These are phyloP conservation scores for Ganoderma leucocontextum DNA, from an alignment of 1,284 basidiomycete genomes.

Conservation along the genomic window DNA sequence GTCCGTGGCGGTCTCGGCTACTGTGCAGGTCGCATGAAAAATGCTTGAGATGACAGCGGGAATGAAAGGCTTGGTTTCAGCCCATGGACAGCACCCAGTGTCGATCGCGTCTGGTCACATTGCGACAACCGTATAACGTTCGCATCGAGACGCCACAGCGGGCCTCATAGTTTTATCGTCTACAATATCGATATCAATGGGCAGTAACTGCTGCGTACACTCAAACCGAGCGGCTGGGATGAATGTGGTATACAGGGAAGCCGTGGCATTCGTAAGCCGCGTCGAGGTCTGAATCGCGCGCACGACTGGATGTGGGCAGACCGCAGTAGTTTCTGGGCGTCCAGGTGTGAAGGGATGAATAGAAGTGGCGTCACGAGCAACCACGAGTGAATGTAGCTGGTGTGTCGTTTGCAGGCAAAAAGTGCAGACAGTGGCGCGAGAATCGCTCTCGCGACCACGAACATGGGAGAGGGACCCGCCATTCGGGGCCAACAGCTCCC, in stretches of 20 bases:
- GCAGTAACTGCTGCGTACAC: background rate
- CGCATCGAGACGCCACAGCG: background rate
- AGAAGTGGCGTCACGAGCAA: constrained; percentile 5
- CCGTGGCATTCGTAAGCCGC: constrained; percentile 16
- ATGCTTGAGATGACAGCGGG: background rate
- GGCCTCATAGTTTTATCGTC: background rate
- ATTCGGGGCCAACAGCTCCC: background rate
- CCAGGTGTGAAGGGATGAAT: constrained; percentile 16
- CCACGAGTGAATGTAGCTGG: background rate
- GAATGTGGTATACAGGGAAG: background rate
- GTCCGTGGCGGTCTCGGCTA: background rate
- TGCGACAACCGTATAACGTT: constrained; percentile 25
- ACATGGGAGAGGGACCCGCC: background rate
- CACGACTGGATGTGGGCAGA: constrained; percentile 11
- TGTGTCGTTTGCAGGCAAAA: background rate
- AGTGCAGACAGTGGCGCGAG: background rate
- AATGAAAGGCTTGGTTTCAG: background rate
- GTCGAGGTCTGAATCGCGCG: constrained; percentile 6
- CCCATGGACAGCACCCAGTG: background rate
- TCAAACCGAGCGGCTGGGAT: constrained; percentile 15
- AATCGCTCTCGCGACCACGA: background rate
- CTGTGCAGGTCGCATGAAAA: background rate
- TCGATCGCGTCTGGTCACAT: constrained; percentile 20
- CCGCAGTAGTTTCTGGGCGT: constrained; percentile 7
- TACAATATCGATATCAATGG: background rate